Base-by-base conservation (phyloP, 2,329 filamentous ascomycete genomes). In the Xylaria sp. region DNA sequence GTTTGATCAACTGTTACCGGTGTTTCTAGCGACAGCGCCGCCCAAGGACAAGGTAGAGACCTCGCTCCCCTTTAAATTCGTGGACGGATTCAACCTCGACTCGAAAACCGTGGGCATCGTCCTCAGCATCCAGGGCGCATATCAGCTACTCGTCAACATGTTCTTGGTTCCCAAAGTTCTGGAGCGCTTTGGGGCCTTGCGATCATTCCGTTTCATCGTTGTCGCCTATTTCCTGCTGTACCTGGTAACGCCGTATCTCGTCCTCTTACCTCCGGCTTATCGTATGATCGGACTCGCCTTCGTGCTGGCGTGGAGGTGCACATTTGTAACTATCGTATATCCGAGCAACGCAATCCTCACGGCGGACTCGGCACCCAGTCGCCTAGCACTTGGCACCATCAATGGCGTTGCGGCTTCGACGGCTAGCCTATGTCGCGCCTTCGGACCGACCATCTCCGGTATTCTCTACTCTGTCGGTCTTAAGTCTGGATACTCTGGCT, bases 391-490 rank as follows among this genome's bases (percentile, higher is more conserved):
- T 1, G 96, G 96, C 2, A 94, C 92, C 0, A 91, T 99, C 78
- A 98, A 98, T 74, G 96, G 96, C 20, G 90, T 94, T 13, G 94
- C 94, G 0, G 94, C 94, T 33, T 97, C 94, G 1, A 94, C 93
- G 1, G 96, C 96, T 3, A 97, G 94, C 76, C 82, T 97, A 51
- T 94, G 91, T 77, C 88, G 96, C 61, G 94, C 94, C 0, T 90
- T 97, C 68, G 95, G 95, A 0, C 96, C 96, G 1, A 94, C 93
- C 0, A 82, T 97, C 2, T 96, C 94, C 2, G 96, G 96, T 1
- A 82, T 94, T 31, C 85, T 98, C 27, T 96, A 97, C 79, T 88
- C 93, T 4, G 83, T 90, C 59, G 96, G 96, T 57, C 86, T 96
- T 39, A 86, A 89, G 71, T 86, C 90, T 6, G 94, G 94, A 39